Evolutionary conservation across 2,329 filamentous ascomycete species (phyloP).

Genomic region (Corinectria fuckeliana): DNA sequence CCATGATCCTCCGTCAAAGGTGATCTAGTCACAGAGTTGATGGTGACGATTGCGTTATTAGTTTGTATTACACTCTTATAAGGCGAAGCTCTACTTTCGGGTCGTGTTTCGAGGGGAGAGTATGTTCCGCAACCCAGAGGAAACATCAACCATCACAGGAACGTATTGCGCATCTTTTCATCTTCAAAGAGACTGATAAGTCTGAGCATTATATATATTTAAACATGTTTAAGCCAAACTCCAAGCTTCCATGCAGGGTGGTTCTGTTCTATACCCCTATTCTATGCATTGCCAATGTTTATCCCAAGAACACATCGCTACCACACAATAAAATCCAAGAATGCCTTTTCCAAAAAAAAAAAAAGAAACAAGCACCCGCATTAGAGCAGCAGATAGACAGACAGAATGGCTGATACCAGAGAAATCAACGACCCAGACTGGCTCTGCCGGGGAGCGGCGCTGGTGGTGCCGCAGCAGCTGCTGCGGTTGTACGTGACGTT

Average conservation of each 20-base stretch:
- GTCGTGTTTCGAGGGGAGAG: no score
- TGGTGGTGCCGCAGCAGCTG: constrained; percentile 59
- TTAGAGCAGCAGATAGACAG: constrained; percentile 31
- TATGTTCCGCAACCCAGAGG: background rate
- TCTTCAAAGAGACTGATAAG: background rate
- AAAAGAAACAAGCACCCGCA: no score
- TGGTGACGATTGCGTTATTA: no score
- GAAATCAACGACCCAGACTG: constrained; percentile 27
- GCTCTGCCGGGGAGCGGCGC: constrained; percentile 37
- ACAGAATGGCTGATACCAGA: constrained; percentile 30
- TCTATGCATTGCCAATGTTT: constrained; percentile 15
- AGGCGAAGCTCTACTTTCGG: no score
- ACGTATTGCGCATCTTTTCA: background rate
- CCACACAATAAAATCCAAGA: constrained; percentile 8
- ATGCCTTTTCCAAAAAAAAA: constrained; percentile 1
- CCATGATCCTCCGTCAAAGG: no score
- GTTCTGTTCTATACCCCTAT: constrained; percentile 1
- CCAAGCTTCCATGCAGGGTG: constrained; percentile 4
- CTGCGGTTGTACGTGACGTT: constrained; percentile 70
- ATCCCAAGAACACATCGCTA: constrained; percentile 29
- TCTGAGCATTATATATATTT: background rate
- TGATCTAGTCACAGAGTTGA: no score
- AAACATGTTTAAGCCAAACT: constrained; percentile 3
- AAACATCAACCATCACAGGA: background rate
- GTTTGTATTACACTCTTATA: no score